phyloP scores from a whole-genome alignment of 345 rosid genomes.

The Brassica carinata region DNA sequence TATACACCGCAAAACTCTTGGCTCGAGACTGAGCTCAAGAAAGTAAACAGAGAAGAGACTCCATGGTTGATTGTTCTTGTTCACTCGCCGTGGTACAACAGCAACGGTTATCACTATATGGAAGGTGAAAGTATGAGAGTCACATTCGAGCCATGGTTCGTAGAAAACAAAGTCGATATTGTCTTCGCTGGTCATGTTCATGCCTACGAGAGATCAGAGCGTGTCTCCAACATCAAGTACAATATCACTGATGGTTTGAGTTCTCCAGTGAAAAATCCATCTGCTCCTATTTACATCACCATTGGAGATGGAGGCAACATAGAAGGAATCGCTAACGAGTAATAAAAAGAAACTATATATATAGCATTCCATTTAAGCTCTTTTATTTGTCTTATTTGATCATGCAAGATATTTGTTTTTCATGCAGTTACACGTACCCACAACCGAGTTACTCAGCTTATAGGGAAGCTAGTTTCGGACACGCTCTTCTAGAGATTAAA shows the following conservation, averaged over 20 bases:
- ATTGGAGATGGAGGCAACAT: conserved; percentile 81
- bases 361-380: background rate
- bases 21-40: conserved; percentile 40
- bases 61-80: conserved; percentile 40
- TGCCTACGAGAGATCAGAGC: conserved; percentile 54
- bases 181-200: conserved; percentile 59
- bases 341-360: background rate
- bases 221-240: conserved; percentile 55
- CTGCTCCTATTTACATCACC: conserved; percentile 62
- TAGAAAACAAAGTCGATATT: conserved; percentile 49
- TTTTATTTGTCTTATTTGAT: background rate
- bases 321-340: conserved; percentile 68
- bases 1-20: conserved; percentile 47
- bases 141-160: conserved; percentile 51
- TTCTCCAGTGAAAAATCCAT: conserved; percentile 46
- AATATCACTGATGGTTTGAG: conserved; percentile 54
- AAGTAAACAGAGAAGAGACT: conserved; percentile 46
- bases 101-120: conserved; percentile 46
- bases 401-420: background rate
- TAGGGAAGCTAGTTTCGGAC: conserved; percentile 66
- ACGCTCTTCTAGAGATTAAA: conserved; percentile 55
- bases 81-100: conserved; percentile 44
- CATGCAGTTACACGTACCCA: conserved; percentile 47
- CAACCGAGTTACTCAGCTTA: conserved; percentile 63
- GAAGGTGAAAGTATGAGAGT: conserved; percentile 63